Base-by-base conservation (phyloP, 805 yeast genomes). In the Candida chauliodis region DNA sequence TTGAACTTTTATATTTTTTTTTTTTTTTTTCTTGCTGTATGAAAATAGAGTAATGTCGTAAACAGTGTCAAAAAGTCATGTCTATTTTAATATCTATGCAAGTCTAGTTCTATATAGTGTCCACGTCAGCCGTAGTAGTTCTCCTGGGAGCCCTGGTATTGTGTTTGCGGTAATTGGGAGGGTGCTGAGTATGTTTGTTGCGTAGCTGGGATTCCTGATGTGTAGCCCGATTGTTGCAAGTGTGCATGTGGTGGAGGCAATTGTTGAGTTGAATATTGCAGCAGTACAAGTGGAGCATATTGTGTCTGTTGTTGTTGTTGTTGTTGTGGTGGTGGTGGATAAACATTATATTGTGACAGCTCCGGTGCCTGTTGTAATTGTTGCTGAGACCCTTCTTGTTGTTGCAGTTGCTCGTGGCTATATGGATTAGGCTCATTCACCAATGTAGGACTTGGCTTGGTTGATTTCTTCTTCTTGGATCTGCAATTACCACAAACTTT, bases 401-500 rank as follows among this genome's bases (percentile, higher is more conserved):
- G 30, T 10, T 30, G 40, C n/a, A 18, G 24, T 17, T 37, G 30
- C 10, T 18, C 16, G 8, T 16, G 17, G 4, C 14, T 21, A 14
- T 37, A 18, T 13, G 27, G 33, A n/a, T 10, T 18, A 26, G 20
- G 32, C 21, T 32, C 22, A 4, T 18, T 21, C 10, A 28, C 11
- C 5, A 18, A 19, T 15, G 18, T 18, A 16, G 36, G 37, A 27
- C 27, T 22, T 15, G 30, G 20, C 4, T 34, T 34, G 13, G 14
- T 5, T 38, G 50, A 41, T 47, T 66, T 66, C 59, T 73, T 77
- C 63, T 78, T 75, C 49, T 77, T 60, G 44, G 61, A 66, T 31
- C 86, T 65, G 52, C 87, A 80, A 20, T 49, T 52, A 8, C 50
- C 38, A 51, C 87, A 80, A 14, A 78, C 80, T 55, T 80, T 80